Evolutionary conservation across 2,329 filamentous ascomycete species (phyloP), one percentile per base, ranked within the genome.

Genomic region (Aspergillus alliaceus): DNA sequence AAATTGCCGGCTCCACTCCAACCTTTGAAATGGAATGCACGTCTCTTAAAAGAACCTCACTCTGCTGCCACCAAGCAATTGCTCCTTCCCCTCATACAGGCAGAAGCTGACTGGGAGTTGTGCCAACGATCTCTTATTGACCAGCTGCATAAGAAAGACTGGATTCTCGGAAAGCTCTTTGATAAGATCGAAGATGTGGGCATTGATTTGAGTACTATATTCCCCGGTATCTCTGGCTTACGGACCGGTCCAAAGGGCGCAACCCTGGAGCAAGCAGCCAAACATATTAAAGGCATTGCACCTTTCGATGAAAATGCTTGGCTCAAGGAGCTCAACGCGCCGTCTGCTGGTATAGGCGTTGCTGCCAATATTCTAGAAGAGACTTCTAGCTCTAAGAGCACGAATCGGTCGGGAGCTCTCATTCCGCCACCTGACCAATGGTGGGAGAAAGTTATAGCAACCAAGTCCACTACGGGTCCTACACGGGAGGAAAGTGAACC

Each of bases 161-260:
- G 79, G 66, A 78, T 83, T 18, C 81, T 88, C 51, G 75, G 74
- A 7, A 85, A 82, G 54, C 71, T 88, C 22, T 76, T 85, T 25
- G 84, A 87, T 64, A 82, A 83, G 59, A 77, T 86, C 49, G 84
- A 86, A 62, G 74, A 76, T 1, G 78, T 82, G 39, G 81, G 82
- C 5, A 73, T 84, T 47, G 84, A 86, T 63, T 68, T 87, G 6
- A 79, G 79, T 15, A 77, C 78, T 11, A 78, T 86, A 2, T 87
- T 88, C 64, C 85, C 84, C 5, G 79, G 79, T 22, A 77, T 79
- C 20, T 75, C 78, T 27, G 78, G 79, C 18, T 61, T 78, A 51
- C 82, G 79, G 51, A 63, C 71, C 24, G 73, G 74, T 35, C 75
- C 77, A 49, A 80, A 77, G 59, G 68, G 69, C 22, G 72, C 77